Conservation (phyloP, 768 basidiomycete genomes). For the Candolleomyces aberdarensis region DNA sequence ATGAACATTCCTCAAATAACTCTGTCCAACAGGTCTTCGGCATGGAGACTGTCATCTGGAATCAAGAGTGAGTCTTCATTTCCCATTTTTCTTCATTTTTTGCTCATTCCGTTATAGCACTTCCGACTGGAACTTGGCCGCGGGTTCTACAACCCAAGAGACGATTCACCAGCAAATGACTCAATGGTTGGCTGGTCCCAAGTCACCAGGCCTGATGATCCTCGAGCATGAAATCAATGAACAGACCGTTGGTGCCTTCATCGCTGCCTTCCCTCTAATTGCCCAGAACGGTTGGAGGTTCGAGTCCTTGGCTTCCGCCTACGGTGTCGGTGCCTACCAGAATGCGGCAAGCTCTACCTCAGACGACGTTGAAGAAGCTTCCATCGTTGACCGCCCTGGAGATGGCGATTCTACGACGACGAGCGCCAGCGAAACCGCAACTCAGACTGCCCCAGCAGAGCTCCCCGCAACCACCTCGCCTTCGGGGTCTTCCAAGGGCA, state of each 20-base stretch:
- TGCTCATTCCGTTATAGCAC: background rate
- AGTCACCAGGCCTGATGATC: constrained; percentile 74
- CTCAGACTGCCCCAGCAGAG: no score
- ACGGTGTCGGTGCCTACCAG: constrained; percentile 42
- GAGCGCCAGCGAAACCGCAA: background rate
- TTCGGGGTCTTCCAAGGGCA: no score
- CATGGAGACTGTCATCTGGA: constrained; percentile 84
- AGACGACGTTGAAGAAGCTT: constrained; percentile 19
- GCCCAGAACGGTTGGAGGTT: constrained; percentile 69
- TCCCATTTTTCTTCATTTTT: background rate
- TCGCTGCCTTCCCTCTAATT: constrained; percentile 61
- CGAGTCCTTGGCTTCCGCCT: constrained; percentile 47
- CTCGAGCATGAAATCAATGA: constrained; percentile 81
- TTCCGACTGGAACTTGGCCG: background rate
- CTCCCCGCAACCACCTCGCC: no score
- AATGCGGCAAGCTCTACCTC: constrained; percentile 38
- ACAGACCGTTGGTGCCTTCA: constrained; percentile 62
- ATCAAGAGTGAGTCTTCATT: constrained; percentile 64
- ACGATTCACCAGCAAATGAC: constrained; percentile 36
- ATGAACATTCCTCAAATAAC: background rate
- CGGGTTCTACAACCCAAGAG: background rate
- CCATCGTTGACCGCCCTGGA: background rate
- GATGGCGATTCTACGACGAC: background rate
- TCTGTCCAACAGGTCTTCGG: constrained; percentile 55
- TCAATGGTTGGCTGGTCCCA: constrained; percentile 57